Evolutionary conservation across 352 stramenopile genomes (phyloP).

Genomic region (Globisporangium paroecandrum): DNA sequence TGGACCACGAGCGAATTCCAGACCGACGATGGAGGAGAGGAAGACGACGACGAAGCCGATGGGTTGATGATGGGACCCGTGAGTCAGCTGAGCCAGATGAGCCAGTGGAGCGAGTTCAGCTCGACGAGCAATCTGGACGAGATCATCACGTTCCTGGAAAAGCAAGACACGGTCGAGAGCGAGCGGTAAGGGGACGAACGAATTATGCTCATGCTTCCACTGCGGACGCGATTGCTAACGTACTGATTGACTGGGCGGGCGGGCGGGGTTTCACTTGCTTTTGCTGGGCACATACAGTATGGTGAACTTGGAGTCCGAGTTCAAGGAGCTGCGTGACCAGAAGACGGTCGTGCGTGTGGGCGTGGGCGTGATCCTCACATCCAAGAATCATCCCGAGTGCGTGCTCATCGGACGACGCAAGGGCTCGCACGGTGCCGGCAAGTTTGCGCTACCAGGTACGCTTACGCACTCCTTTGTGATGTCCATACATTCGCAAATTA

Average conservation of each 20-base stretch:
- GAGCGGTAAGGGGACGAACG: constrained; percentile 33
- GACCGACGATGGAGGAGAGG: constrained; percentile 22
- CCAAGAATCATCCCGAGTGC: constrained; percentile 52
- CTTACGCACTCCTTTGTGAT: too few relatives aligned
- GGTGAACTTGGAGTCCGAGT: constrained; percentile 50
- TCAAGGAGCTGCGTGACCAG: constrained; percentile 54
- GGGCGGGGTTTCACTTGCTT: neutral
- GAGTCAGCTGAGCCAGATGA: constrained; percentile 70
- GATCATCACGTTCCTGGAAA: constrained; percentile 83
- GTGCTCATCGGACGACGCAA: constrained; percentile 74
- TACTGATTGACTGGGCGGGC: neutral
- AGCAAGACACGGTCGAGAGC: constrained; percentile 64
- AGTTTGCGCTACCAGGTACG: constrained; percentile 64
- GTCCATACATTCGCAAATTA: neutral
- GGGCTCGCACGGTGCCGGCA: constrained; percentile 72
- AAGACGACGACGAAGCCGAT: constrained; percentile 24
- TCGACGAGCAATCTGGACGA: constrained; percentile 82
- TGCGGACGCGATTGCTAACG: neutral
- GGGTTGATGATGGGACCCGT: constrained; percentile 47
- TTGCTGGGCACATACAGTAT: constrained; percentile 26
- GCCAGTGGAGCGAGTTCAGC: constrained; percentile 80
- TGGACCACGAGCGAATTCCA: constrained; percentile 61
- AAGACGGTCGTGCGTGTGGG: constrained; percentile 69
- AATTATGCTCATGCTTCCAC: neutral
- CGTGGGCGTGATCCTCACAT: constrained; percentile 74